Percentiles rank a stretch among this genome's conserved stretches.
Evolutionary conservation across 306 rosid genomes (phyloP).

Genomic region (Cicer pinnatifidum): DNA sequence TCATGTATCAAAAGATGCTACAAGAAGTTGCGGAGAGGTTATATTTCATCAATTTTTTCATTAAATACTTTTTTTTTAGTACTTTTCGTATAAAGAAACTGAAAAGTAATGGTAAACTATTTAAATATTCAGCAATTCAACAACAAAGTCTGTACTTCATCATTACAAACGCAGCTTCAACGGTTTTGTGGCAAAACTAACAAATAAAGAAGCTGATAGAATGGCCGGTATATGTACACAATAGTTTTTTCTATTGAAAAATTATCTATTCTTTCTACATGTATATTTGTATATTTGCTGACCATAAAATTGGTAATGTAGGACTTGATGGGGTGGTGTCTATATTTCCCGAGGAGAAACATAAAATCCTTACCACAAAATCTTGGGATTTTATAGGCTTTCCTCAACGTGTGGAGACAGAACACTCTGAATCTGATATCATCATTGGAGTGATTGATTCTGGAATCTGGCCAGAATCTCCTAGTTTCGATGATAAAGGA

Average conservation of each 20-base stretch:
- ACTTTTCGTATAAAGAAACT: too few relatives aligned
- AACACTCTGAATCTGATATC: constrained; percentile 42
- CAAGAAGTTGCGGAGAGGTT: constrained; percentile 50
- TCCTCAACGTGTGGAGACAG: constrained; percentile 33
- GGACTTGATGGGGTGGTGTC: constrained; percentile 58
- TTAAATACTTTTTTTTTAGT: too few relatives aligned
- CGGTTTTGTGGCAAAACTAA: constrained; percentile 53
- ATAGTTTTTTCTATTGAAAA: too few relatives aligned
- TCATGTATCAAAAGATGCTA: constrained; percentile 46
- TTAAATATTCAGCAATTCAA: constrained; percentile 8
- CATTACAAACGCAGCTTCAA: constrained; percentile 54
- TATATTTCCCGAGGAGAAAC: constrained; percentile 49
- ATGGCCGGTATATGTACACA: constrained; percentile 36
- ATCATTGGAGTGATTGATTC: constrained; percentile 55
- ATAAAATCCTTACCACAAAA: constrained; percentile 53
- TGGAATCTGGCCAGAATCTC: constrained; percentile 65
- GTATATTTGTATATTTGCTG: neutral
- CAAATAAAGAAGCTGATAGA: constrained; percentile 48
- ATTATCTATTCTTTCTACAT: too few relatives aligned
- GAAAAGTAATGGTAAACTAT: too few relatives aligned
- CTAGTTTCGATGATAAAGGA: constrained; percentile 55
- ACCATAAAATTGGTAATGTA: constrained; percentile 19
- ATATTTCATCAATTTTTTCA: neutral
- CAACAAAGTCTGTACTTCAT: constrained; percentile 40
- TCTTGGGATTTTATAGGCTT: constrained; percentile 74